Percentiles rank a stretch among this genome's conserved stretches.
Conservation (phyloP, 371 early-diverging fungal genomes). For the Choanephora cucurbitarum region DNA sequence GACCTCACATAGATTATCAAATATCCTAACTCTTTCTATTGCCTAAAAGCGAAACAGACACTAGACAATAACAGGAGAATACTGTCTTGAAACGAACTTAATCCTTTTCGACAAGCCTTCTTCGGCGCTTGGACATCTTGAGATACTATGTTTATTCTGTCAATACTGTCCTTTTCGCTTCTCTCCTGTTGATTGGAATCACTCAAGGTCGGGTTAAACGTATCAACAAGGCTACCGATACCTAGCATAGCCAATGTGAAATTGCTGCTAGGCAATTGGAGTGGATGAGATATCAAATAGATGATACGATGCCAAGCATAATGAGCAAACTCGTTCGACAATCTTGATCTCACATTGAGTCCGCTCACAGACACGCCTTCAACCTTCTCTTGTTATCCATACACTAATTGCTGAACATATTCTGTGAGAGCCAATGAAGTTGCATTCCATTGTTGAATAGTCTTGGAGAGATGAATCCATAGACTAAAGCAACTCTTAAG, state of each 20-base stretch:
- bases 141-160: no score
- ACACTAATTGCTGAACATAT: constrained; percentile 61
- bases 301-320: constrained; percentile 77
- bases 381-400: constrained; percentile 60
- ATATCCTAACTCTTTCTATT: no score
- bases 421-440: constrained; percentile 38
- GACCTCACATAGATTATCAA: no score
- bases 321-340: constrained; percentile 62
- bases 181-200: no score
- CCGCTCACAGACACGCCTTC: constrained; percentile 51
- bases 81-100: no score
- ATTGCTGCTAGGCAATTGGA: constrained; percentile 60
- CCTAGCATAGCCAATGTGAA: constrained; percentile 70
- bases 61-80: no score
- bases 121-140: no score
- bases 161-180: no score
- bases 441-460: constrained; percentile 73
- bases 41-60: no score
- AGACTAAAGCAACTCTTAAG: constrained; percentile 53
- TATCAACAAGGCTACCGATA: constrained; percentile 64
- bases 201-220: no score
- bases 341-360: constrained; percentile 63
- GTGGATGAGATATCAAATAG: constrained; percentile 69
- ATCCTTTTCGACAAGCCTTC: no score
- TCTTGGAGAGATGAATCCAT: constrained; percentile 75